Conservation (phyloP, 495 filamentous ascomycete species). For the Aspergillus carlsbadensis region DNA sequence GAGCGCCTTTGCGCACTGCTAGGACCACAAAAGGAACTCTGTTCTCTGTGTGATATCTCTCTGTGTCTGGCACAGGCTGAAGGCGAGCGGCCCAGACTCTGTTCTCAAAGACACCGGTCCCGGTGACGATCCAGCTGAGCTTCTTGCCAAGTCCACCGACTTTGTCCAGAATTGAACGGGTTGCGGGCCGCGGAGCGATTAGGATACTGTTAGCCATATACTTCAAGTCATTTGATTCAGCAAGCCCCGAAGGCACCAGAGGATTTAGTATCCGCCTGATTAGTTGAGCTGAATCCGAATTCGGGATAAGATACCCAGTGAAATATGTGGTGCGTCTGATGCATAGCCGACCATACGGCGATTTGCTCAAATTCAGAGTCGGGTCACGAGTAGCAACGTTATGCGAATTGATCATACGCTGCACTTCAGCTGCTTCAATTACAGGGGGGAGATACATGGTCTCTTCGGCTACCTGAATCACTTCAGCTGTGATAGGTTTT, state of each 20-base stretch:
- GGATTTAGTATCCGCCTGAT: constrained; percentile 65
- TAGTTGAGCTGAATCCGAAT: constrained; percentile 65
- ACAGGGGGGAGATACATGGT: constrained; percentile 77
- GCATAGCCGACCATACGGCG: constrained; percentile 46
- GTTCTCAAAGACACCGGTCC: constrained; percentile 70
- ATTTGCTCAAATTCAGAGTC: constrained; percentile 30
- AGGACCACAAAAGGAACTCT: constrained; percentile 71
- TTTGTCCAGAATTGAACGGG: constrained; percentile 66
- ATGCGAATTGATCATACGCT: constrained; percentile 85
- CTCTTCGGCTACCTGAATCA: constrained; percentile 82
- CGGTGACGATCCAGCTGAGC: constrained; percentile 79
- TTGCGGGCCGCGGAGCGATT: constrained; percentile 74
- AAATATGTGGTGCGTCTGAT: constrained; percentile 89
- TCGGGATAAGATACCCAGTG: constrained; percentile 86
- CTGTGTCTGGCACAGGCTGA: constrained; percentile 63
- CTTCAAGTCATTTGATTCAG: constrained; percentile 66
- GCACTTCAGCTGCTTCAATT: constrained; percentile 78
- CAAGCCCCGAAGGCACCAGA: constrained; percentile 37
- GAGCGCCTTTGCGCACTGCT: constrained; percentile 66
- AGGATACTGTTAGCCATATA: constrained; percentile 88
- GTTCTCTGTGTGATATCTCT: constrained; percentile 72
- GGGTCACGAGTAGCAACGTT: constrained; percentile 56
- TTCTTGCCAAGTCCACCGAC: constrained; percentile 83
- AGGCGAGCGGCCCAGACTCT: constrained; percentile 84
- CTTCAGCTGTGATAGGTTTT: constrained; percentile 69